Conservation (phyloP, 768 basidiomycete species). For the Kwoniella shandongensis region DNA sequence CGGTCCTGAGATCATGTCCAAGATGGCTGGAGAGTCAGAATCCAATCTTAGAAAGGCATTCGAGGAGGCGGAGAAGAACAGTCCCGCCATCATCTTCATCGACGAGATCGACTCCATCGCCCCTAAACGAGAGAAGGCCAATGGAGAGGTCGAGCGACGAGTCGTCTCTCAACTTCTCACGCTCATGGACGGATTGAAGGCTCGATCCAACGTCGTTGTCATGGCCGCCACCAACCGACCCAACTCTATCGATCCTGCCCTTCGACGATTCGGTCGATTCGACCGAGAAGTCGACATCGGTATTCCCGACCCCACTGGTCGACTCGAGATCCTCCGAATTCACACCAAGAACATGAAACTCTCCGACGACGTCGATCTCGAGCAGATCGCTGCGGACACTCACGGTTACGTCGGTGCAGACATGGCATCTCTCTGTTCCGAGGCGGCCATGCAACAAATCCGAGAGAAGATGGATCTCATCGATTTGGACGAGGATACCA, state of each 20-base stretch:
- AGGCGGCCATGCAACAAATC: slow-evolving; percentile 99
- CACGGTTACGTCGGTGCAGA: slow-evolving; percentile 99
- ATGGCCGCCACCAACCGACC: slow-evolving; percentile 93
- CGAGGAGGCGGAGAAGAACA: slow-evolving; percentile 99
- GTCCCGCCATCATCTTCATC: slow-evolving; percentile 93
- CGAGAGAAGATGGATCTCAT: slow-evolving; percentile 95
- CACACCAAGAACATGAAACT: slow-evolving; percentile 99
- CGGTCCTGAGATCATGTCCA: slow-evolving; percentile 99
- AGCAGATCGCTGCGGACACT: slow-evolving; percentile 97
- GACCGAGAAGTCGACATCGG: slow-evolving; percentile 99
- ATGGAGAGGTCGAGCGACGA: slow-evolving; percentile 98
- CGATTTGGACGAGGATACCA: slow-evolving; percentile 69
- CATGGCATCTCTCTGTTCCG: slow-evolving; percentile 93
- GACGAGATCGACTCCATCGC: slow-evolving; percentile 99
- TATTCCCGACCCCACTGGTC: slow-evolving; percentile 98
- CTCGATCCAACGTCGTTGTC: slow-evolving; percentile 97
- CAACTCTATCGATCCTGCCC: slow-evolving; percentile 98
- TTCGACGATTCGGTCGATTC: slow-evolving; percentile 97
- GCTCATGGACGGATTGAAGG: slow-evolving; percentile 98
- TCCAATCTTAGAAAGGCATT: slow-evolving; percentile 97
- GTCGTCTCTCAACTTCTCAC: slow-evolving; percentile 98
- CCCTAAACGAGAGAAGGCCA: slow-evolving; percentile 99
- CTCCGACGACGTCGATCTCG: slow-evolving; percentile 91
- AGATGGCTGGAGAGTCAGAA: slow-evolving; percentile 99
- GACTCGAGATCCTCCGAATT: slow-evolving; percentile 96